These are phyloP conservation scores for Rhizopus delemar DNA, from an alignment of 371 early-diverging fungal genomes.

Conservation along the genomic window DNA sequence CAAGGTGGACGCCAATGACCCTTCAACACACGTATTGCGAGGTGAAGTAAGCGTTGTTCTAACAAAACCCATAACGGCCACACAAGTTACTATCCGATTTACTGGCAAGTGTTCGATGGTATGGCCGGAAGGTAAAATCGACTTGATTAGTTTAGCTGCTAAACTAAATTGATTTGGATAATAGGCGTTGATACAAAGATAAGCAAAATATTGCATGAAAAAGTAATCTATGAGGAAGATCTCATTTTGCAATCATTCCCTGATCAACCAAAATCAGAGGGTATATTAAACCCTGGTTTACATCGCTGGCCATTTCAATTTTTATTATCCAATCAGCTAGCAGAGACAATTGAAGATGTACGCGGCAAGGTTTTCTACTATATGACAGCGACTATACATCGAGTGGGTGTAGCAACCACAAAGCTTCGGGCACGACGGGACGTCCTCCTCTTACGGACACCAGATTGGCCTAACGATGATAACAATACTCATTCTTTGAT, in stretches of 20 bases:
- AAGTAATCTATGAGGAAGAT: conserved; percentile 47
- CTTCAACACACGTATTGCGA: conserved; percentile 35
- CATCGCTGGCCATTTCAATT: conserved; percentile 44
- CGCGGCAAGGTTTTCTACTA: conserved; percentile 37
- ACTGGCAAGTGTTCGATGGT: conserved; percentile 40
- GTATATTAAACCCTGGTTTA: conserved; percentile 21
- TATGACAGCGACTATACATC: conserved; percentile 33
- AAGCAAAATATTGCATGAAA: conserved; percentile 44
- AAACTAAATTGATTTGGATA: neutral
- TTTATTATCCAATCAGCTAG: conserved; percentile 27
- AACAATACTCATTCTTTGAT: conserved; percentile 27
- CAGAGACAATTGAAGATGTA: conserved; percentile 42
- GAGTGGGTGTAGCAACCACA: conserved; percentile 21
- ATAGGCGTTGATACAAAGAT: conserved; percentile 37
- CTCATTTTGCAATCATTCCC: conserved; percentile 31
- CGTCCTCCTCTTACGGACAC: conserved; percentile 28
- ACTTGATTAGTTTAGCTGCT: neutral
- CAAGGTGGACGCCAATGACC: conserved; percentile 32
- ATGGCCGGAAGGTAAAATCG: conserved; percentile 51
- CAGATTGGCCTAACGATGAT: conserved; percentile 27
- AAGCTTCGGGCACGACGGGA: conserved; percentile 28
- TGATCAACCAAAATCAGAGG: conserved; percentile 15
- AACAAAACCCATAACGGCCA: conserved; percentile 32
- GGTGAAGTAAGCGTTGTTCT: conserved; percentile 47
- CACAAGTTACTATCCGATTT: conserved; percentile 36